Evolutionary conservation across 2,329 filamentous ascomycete genomes (phyloP).

Genomic region (Cladosporium phlei): DNA sequence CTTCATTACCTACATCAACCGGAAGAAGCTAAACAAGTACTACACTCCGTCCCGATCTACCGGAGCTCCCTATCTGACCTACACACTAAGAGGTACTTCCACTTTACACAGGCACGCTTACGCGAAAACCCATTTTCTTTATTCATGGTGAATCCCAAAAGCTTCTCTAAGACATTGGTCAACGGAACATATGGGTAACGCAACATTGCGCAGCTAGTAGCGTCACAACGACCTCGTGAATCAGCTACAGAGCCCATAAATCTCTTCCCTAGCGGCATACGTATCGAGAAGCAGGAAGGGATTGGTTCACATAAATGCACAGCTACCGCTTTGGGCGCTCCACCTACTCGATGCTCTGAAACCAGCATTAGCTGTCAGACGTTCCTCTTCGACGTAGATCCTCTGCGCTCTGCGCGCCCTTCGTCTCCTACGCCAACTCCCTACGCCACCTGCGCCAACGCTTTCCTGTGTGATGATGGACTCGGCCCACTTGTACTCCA

Average conservation of each 20-base stretch:
- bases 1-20: too few relatives aligned
- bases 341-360: constrained; percentile 40
- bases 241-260: too few relatives aligned
- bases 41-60: background rate
- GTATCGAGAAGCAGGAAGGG: too few relatives aligned
- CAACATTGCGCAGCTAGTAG: too few relatives aligned
- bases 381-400: constrained; percentile 76
- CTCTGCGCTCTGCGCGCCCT: constrained; percentile 76
- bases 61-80: background rate
- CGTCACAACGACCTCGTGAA: too few relatives aligned
- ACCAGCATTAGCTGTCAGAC: constrained; percentile 40
- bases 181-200: too few relatives aligned
- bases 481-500: constrained; percentile 88
- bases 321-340: constrained; percentile 46
- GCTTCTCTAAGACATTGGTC: too few relatives aligned
- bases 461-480: constrained; percentile 93
- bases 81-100: background rate
- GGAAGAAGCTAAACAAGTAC: too few relatives aligned
- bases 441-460: constrained; percentile 63
- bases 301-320: constrained; percentile 48
- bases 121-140: too few relatives aligned
- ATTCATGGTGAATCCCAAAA: too few relatives aligned
- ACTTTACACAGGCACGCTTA: too few relatives aligned
- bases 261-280: too few relatives aligned
- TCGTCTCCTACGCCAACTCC: constrained; percentile 65